A percentile compares a stretch with the other conserved stretches of the same genome.
Conservation (phyloP, 257 asterid species). For the Solanum appendiculatum region DNA sequence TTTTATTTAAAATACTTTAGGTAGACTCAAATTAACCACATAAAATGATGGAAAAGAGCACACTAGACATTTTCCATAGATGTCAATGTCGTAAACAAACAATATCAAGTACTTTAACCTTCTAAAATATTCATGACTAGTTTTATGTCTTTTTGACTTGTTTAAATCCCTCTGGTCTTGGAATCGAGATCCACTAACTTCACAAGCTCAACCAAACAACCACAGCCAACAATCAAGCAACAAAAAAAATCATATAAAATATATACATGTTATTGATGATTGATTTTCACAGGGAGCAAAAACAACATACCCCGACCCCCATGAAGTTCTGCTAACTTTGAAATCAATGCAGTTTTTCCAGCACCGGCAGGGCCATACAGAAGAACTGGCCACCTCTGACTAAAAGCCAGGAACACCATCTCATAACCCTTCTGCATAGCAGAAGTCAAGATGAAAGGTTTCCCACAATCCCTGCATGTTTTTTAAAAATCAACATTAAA, state of each 20-base stretch:
- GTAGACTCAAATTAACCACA: neutral
- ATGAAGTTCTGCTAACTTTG: slow-evolving; percentile 47
- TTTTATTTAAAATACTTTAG: neutral
- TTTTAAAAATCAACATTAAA: slow-evolving; percentile 2
- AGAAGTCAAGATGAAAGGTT: slow-evolving; percentile 63
- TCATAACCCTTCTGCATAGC: slow-evolving; percentile 54
- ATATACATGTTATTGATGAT: neutral
- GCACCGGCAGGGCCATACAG: slow-evolving; percentile 87
- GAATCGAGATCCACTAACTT: neutral
- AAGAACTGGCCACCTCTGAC: slow-evolving; percentile 95
- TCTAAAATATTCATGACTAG: neutral
- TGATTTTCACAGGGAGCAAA: neutral
- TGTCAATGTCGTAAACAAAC: neutral
- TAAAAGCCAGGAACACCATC: slow-evolving; percentile 76
- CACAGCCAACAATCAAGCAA: neutral
- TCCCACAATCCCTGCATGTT: slow-evolving; percentile 35
- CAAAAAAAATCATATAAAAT: neutral
- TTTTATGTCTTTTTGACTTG: neutral
- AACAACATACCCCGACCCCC: slow-evolving; percentile 21
- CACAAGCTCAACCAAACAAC: neutral
- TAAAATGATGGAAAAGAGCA: neutral
- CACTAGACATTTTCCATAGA: neutral
- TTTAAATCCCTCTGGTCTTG: neutral
- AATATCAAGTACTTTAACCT: neutral
- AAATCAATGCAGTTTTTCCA: slow-evolving; percentile 78